These are phyloP conservation scores for Pythium apleroticum DNA, from an alignment of 352 stramenopile genomes.

Conservation along the genomic window DNA sequence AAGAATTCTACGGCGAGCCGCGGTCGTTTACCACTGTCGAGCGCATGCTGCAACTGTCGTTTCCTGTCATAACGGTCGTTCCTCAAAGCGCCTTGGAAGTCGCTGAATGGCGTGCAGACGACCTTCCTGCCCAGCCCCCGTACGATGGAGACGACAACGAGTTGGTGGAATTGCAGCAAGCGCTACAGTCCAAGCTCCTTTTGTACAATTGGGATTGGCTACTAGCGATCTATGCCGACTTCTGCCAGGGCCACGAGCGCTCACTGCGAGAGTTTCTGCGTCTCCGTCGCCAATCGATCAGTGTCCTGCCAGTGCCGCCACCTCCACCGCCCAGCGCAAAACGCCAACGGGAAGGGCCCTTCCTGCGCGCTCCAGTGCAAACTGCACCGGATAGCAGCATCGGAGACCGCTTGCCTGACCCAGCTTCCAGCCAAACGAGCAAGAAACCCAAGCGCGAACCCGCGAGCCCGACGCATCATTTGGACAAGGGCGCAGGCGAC, in stretches of 20 bases:
- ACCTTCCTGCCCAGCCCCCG: too few relatives aligned
- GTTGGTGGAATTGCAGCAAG: neutral
- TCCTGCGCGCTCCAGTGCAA: too few relatives aligned
- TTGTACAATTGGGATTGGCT: constrained; percentile 12
- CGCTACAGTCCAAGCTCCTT: neutral
- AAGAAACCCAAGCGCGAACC: neutral
- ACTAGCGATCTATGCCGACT: constrained; percentile 14
- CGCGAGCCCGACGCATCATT: neutral
- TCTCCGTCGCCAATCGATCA: neutral
- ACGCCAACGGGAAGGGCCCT: too few relatives aligned
- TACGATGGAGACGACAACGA: neutral
- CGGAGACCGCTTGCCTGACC: too few relatives aligned
- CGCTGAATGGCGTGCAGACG: too few relatives aligned
- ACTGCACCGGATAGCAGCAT: too few relatives aligned
- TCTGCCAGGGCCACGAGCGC: neutral
- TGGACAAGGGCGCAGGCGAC: neutral
- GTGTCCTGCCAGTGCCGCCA: neutral
- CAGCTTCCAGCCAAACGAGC: neutral
- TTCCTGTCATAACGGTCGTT: constrained; percentile 7
- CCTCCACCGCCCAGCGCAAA: too few relatives aligned
- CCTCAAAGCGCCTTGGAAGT: neutral
- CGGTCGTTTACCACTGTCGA: constrained; percentile 9
- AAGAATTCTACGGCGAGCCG: constrained; percentile 12
- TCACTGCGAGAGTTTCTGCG: constrained; percentile 5
- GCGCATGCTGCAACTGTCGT: neutral